Percentiles rank a stretch among this genome's conserved stretches.
Conservation (phyloP, 192 early-diverging fungal genomes). For the Coemansia sp. region DNA sequence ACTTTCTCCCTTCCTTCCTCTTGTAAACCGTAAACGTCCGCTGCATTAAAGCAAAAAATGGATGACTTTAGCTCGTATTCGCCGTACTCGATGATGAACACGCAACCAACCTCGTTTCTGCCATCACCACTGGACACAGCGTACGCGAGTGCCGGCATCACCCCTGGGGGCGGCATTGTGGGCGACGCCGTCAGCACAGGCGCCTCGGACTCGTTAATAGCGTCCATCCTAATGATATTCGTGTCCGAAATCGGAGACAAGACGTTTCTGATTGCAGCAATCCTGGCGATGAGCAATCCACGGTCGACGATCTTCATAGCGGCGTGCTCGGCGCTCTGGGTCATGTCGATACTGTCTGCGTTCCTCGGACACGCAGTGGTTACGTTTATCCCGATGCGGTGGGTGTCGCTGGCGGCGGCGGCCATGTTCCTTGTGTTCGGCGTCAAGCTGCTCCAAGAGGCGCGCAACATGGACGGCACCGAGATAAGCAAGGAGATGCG, state of each 20-base stretch:
- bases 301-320: conserved; percentile 88
- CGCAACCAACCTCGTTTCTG: background rate
- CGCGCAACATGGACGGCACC: conserved; percentile 79
- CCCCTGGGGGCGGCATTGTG: background rate
- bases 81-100: background rate
- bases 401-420: conserved; percentile 82
- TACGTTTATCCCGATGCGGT: conserved; percentile 79
- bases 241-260: conserved; percentile 99
- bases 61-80: conserved; percentile 3
- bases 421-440: conserved; percentile 94
- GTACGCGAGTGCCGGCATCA: background rate
- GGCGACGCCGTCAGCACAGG: background rate
- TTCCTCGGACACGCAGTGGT: conserved; percentile 87
- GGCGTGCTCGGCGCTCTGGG: conserved; percentile 77
- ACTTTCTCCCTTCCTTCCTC: background rate
- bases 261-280: conserved; percentile 97
- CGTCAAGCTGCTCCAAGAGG: conserved; percentile 82
- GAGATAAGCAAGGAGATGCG: conserved; percentile 88
- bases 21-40: background rate
- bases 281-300: conserved; percentile 97
- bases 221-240: conserved; percentile 81
- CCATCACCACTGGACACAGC: background rate
- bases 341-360: conserved; percentile 97
- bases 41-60: background rate
- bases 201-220: conserved; percentile 50